phyloP scores from a whole-genome alignment of 2,329 filamentous ascomycete species.

The Paracamarosporium sp. region DNA sequence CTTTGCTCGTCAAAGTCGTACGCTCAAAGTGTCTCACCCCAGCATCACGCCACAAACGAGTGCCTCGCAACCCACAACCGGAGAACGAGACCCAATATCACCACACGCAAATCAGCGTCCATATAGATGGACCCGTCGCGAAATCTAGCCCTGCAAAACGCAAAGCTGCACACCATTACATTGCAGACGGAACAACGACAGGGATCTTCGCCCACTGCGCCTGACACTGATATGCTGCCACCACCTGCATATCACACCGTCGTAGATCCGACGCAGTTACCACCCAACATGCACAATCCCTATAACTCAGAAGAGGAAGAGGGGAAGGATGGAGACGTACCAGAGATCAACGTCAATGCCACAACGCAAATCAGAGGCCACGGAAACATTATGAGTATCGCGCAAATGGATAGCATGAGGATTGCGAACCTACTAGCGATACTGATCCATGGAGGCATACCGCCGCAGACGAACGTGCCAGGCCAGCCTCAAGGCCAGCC shows the following conservation, averaged over 20 bases:
- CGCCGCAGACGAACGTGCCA: slow-evolving; percentile 2
- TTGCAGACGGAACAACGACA: slow-evolving; percentile 5
- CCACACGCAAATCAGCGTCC: slow-evolving; percentile 6
- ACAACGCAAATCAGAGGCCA: slow-evolving; percentile 41
- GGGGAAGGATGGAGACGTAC: slow-evolving; percentile 13
- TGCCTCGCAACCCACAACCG: slow-evolving; percentile 18
- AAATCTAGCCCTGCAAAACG: slow-evolving; percentile 24
- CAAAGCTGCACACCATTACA: slow-evolving; percentile 24
- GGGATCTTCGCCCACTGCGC: not conserved
- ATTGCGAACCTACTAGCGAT: slow-evolving; percentile 34
- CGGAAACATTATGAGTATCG: slow-evolving; percentile 42
- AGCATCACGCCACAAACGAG: slow-evolving; percentile 39
- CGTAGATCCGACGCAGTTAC: slow-evolving; percentile 24
- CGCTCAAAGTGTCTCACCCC: slow-evolving; percentile 26
- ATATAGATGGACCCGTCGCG: slow-evolving; percentile 29
- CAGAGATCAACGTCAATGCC: slow-evolving; percentile 44
- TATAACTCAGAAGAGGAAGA: slow-evolving; percentile 27
- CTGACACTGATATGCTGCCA: slow-evolving; percentile 24
- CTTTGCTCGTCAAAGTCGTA: not conserved
- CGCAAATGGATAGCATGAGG: slow-evolving; percentile 36
- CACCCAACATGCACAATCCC: slow-evolving; percentile 25
- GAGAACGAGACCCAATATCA: slow-evolving; percentile 12
- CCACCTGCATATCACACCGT: slow-evolving; percentile 41
- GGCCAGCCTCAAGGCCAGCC: slow-evolving; percentile 7
- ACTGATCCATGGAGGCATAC: slow-evolving; percentile 24